A percentile compares a stretch with the other conserved stretches of the same genome.
phyloP scores from a whole-genome alignment of 2,329 filamentous ascomycete genomes.

The Dactylellina haptotyla region DNA sequence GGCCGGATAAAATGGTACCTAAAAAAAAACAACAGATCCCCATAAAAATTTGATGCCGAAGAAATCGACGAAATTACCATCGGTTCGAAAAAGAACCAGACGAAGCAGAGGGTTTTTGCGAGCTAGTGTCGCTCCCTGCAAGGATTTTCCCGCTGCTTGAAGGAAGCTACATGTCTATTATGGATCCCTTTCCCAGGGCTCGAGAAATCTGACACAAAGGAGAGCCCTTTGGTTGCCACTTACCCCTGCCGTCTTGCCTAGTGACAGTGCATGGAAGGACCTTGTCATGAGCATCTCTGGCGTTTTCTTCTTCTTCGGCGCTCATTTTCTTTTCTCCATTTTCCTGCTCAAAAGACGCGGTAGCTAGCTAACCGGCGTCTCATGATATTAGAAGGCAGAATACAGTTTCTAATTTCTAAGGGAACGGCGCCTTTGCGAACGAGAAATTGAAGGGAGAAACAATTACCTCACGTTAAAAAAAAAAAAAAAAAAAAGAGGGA shows the following conservation, averaged over 20 bases:
- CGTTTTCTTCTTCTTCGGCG: not conserved
- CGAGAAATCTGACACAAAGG: conserved; percentile 53
- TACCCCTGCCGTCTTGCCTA: conserved; percentile 51
- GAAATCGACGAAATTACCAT: conserved; percentile 27
- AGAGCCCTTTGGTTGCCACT: conserved; percentile 44
- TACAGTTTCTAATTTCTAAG: conserved; percentile 40
- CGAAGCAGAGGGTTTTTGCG: conserved; percentile 3
- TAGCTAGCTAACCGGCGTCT: conserved; percentile 11
- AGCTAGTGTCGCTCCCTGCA: conserved; percentile 44
- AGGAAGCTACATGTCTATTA: conserved; percentile 49
- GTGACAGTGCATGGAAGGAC: conserved; percentile 48
- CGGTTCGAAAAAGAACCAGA: conserved; percentile 21
- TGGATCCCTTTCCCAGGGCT: conserved; percentile 21
- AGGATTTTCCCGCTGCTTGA: conserved; percentile 51
- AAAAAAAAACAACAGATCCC: not conserved
- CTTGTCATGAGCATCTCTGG: conserved; percentile 40
- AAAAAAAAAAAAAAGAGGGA: not conserved
- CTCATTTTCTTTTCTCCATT: conserved; percentile 54
- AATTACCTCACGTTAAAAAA: conserved; percentile 47
- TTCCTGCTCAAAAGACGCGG: conserved; percentile 53
- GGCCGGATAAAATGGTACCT: conserved; percentile 37
- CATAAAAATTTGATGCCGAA: conserved; percentile 14
- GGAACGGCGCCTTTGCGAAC: not conserved
- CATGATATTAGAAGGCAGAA: conserved; percentile 26
- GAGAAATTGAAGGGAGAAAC: conserved; percentile 47